Evolutionary conservation across 768 basidiomycete species (phyloP).

Genomic region (Russula olivacea): DNA sequence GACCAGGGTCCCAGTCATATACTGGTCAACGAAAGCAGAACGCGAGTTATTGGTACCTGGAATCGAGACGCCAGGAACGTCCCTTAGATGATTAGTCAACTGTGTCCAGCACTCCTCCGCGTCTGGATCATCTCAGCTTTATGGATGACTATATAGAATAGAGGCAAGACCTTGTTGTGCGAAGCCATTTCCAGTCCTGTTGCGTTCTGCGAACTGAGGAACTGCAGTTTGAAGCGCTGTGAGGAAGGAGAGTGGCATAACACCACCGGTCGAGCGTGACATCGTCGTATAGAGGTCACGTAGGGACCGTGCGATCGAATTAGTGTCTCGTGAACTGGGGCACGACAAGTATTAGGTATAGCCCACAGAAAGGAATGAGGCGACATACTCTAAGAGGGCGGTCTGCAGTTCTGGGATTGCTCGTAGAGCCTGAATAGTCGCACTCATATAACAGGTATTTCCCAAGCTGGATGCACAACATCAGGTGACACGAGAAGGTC

Average conservation of each 20-base stretch:
- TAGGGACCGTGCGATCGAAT: conserved; percentile 43
- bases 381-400: conserved; percentile 56
- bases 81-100: conserved; percentile 64
- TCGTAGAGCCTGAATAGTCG: conserved; percentile 89
- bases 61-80: conserved; percentile 47
- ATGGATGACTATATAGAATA: neutral
- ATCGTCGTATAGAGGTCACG: conserved; percentile 69
- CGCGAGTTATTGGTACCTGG: conserved; percentile 31
- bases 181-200: conserved; percentile 38
- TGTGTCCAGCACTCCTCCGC: conserved; percentile 88
- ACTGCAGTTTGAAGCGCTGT: conserved; percentile 64
- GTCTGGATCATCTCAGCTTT: conserved; percentile 35
- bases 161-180: conserved; percentile 65
- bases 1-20: conserved; percentile 70
- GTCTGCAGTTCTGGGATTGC: conserved; percentile 83
- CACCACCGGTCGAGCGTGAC: conserved; percentile 66
- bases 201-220: conserved; percentile 86
- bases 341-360: neutral
- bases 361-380: neutral
- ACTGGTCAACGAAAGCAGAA: conserved; percentile 65
- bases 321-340: conserved; percentile 18
- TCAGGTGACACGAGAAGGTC: conserved; percentile 30
- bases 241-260: conserved; percentile 68
- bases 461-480: conserved; percentile 43
- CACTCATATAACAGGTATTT: conserved; percentile 98